Conservation (phyloP, 1,139 yeast genomes). For the Protomyces arabidopsidicola region DNA sequence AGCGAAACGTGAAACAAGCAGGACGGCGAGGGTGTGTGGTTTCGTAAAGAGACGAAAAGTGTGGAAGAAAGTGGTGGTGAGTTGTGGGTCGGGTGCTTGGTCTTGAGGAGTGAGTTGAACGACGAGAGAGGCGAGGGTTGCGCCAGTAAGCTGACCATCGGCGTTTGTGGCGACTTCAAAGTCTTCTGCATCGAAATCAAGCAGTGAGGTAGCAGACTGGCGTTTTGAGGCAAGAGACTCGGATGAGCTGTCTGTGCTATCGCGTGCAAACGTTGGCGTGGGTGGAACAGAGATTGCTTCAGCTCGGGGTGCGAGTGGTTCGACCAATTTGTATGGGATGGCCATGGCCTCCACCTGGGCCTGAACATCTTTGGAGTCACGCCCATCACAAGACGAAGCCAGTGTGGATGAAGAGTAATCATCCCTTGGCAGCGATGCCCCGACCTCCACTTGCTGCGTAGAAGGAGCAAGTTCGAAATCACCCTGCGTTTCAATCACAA, state of each 20-base stretch:
- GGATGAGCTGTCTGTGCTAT: neutral
- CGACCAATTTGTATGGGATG: constrained; percentile 17
- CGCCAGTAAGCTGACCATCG: constrained; percentile 76
- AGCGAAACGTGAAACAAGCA: constrained; percentile 63
- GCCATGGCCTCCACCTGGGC: constrained; percentile 12
- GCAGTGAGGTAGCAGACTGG: neutral
- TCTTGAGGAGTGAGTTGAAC: constrained; percentile 77
- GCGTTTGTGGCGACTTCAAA: constrained; percentile 55
- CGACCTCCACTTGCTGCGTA: constrained; percentile 42
- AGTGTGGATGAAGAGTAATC: constrained; percentile 3
- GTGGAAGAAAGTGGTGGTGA: constrained; percentile 70
- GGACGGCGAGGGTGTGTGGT: constrained; percentile 65
- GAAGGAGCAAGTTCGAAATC: constrained; percentile 54
- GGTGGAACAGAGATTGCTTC: neutral
- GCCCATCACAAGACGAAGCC: constrained; percentile 4
- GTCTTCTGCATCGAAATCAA: neutral
- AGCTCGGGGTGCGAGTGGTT: neutral
- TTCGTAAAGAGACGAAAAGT: constrained; percentile 73
- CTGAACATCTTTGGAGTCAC: constrained; percentile 14
- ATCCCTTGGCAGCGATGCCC: constrained; percentile 60
- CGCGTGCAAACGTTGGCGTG: neutral
- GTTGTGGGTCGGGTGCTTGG: constrained; percentile 59
- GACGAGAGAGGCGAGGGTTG: constrained; percentile 72
- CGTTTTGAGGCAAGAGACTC: neutral
- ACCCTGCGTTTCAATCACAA: constrained; percentile 56